Evolutionary conservation across 768 basidiomycete species (phyloP), one percentile per base, ranked within the genome.

Genomic region (Trametes cinnabarina): DNA sequence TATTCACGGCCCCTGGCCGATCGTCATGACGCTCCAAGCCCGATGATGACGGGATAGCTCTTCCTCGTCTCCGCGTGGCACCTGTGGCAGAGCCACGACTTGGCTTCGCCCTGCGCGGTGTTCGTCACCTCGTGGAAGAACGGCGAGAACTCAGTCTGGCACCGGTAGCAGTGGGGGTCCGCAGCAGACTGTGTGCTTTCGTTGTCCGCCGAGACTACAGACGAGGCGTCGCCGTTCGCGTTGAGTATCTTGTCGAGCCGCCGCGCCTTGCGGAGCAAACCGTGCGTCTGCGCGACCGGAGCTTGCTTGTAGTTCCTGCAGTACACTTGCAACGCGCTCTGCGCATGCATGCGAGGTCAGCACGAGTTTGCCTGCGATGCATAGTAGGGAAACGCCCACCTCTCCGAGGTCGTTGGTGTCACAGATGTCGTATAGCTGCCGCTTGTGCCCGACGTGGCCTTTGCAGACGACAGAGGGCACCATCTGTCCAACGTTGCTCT

Each of bases 261-360:
- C 17, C 84, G 83, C 8, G 94, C 94, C 72, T 95, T 95, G 49
- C 96, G 90, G 23, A 97, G 81, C 6, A 95, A 80, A 2, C 85
- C 90, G 69, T 96, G 93, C 2, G 92, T 85, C 64, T 90, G 86
- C 12, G 77, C 76, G 2, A 86, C 74, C 1, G 79, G 77, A 7
- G 88, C 86, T 65, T 87, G 87, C 71, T 98, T 98, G 78, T 94
- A 95, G 11, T 82, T 79, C 58, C 82, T 82, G 51, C 87, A 88
- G 70, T 91, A 98, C 12, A 91, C 85, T 73, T 97, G 93, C 19
- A 98, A 79, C 0, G 93, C 90, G 10, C 92, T 93, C 94, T 97
- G 63, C 34, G 19, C 41, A 37, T 6, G 40, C 19, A 26, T 7
- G 52, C 25, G 30, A 17, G 15, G 37, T 41, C 17, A 47, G 46